Evolutionary conservation across 768 basidiomycete species (phyloP), one percentile per base, ranked within the genome.

Genomic region (Hericium erinaceus): DNA sequence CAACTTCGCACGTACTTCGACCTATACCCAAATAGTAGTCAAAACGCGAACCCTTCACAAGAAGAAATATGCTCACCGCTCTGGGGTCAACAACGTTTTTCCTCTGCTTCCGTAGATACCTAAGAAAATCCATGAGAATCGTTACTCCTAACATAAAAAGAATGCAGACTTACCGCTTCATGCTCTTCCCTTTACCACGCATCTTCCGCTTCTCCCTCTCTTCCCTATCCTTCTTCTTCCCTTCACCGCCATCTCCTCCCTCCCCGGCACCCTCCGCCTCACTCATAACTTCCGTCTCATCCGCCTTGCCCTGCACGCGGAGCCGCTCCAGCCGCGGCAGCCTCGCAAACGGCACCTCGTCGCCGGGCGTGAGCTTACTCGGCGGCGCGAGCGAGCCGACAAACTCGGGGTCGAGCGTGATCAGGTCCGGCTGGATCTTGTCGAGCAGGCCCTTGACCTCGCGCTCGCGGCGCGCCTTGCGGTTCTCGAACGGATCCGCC

Each of bases 11-110:
- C 74, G 73, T 38, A 76, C 66, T 3, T 77, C 75, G 39, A 80
- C 74, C 70, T 80, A 65, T 20, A 67, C 64, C 63, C 57, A 69
- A 69, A 37, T 70, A n/a, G 22, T 76, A 64, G 72, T 3, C 39
- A 50, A 26, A 9, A 12, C 11, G 22, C 50, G 46, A 28, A 7
- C 33, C 28, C 15, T 52, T 46, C 64, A 55, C 64, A 28, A 37
- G 28, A 15, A 12, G 7, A 5, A 41, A 15, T 9, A 28, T 49
- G 74, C 80, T 56, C 56, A 90, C 88, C 22, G 80, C 77, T 22
- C 80, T 77, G 22, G 92, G 91, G 68, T 98, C 94, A 60, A 98
- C 82, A 51, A 98, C 90, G 66, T 98, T 97, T 77, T 95, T 93
- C 68, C 92, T 83, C 71, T 95, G 89, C 75, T 94, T 97, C 65